Evolutionary conservation across 352 stramenopile species (phyloP).

Genomic region (Pythium rishiriense): DNA sequence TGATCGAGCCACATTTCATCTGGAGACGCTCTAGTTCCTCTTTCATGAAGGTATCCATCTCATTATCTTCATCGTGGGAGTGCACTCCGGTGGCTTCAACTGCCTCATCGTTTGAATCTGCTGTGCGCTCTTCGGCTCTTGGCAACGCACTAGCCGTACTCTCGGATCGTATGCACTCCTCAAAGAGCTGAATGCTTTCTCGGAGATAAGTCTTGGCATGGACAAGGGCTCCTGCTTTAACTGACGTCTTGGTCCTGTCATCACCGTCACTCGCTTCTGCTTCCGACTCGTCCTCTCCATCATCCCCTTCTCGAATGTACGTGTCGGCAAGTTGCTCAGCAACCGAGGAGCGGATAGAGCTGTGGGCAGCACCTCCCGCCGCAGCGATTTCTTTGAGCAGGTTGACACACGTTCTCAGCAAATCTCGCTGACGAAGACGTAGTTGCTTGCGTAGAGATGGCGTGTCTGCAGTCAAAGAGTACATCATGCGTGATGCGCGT

Average conservation of each 20-base stretch:
- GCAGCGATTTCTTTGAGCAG: slow-evolving; percentile 73
- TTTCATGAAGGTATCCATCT: slow-evolving; percentile 74
- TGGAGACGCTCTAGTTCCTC: slow-evolving; percentile 73
- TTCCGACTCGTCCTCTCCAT: slow-evolving; percentile 8
- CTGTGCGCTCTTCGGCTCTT: slow-evolving; percentile 13
- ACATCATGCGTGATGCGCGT: slow-evolving; percentile 61
- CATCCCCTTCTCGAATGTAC: slow-evolving; percentile 55
- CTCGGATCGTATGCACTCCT: slow-evolving; percentile 57
- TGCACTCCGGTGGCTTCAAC: slow-evolving; percentile 23
- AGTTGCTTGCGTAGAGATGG: slow-evolving; percentile 65
- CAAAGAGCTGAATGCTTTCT: slow-evolving; percentile 71
- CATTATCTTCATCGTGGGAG: slow-evolving; percentile 32
- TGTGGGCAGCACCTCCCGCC: slow-evolving; percentile 56
- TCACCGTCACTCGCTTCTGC: slow-evolving; percentile 5
- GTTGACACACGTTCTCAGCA: slow-evolving; percentile 74
- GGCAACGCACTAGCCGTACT: slow-evolving; percentile 8
- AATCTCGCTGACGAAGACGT: slow-evolving; percentile 69
- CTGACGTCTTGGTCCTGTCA: background rate
- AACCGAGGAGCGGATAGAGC: slow-evolving; percentile 78
- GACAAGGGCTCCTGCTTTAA: slow-evolving; percentile 17
- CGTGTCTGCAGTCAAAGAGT: slow-evolving; percentile 54
- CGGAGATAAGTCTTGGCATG: slow-evolving; percentile 68
- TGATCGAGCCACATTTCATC: slow-evolving; percentile 77
- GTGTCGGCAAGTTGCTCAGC: slow-evolving; percentile 83
- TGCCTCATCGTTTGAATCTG: slow-evolving; percentile 13